phyloP scores from a whole-genome alignment of 495 filamentous ascomycete species.

The Xylaria grammica region DNA sequence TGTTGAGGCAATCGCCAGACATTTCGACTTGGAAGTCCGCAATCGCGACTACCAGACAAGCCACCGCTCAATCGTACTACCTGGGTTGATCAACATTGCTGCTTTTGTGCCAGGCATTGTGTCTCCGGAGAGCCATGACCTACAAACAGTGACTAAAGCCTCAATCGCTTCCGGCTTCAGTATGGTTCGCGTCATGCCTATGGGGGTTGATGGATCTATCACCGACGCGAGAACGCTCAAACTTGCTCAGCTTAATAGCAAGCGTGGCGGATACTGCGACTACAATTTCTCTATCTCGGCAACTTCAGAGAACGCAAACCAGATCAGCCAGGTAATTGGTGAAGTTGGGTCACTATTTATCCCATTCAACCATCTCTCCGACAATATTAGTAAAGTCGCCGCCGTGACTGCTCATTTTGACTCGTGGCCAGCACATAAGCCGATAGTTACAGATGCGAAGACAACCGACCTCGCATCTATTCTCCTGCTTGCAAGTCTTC shows the following conservation, averaged over 20 bases:
- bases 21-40: conserved; percentile 81
- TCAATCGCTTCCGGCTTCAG: conserved; percentile 80
- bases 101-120: conserved; percentile 79
- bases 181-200: conserved; percentile 83
- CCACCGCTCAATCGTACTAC: conserved; percentile 75
- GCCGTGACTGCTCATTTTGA: conserved; percentile 82
- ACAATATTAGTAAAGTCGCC: conserved; percentile 86
- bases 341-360: conserved; percentile 87
- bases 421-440: conserved; percentile 80
- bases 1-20: conserved; percentile 88
- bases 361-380: conserved; percentile 84
- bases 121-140: conserved; percentile 67
- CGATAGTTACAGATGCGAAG: conserved; percentile 85
- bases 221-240: conserved; percentile 75
- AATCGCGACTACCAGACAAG: conserved; percentile 88
- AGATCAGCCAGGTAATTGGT: conserved; percentile 71
- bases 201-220: conserved; percentile 73
- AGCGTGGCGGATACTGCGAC: conserved; percentile 71
- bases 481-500: conserved; percentile 78
- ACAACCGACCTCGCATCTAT: conserved; percentile 83
- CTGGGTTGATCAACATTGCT: conserved; percentile 79
- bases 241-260: conserved; percentile 76
- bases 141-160: conserved; percentile 72
- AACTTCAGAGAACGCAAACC: conserved; percentile 75
- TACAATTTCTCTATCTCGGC: conserved; percentile 87